Conservation (phyloP, 768 basidiomycete species). For the Tricholoma matsutake region DNA sequence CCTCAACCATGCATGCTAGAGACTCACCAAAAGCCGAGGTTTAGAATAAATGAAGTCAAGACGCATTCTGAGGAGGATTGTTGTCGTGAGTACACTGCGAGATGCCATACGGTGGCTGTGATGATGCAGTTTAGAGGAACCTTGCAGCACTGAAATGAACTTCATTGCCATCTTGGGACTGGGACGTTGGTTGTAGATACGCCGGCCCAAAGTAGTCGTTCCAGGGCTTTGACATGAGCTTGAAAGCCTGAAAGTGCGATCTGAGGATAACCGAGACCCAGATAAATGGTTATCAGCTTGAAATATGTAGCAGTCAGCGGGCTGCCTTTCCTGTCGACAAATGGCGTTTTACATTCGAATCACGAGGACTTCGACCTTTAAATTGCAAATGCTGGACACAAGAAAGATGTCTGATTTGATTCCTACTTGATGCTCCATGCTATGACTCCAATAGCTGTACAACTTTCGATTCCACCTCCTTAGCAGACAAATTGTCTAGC, state of each 20-base stretch:
- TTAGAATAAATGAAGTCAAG: not conserved
- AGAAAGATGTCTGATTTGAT: not conserved
- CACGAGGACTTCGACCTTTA: no score
- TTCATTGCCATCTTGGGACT: not conserved
- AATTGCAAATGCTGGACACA: no score
- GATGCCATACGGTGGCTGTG: no score
- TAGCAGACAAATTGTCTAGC: conserved; percentile 68
- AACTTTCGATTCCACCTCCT: conserved; percentile 71
- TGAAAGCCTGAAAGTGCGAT: not conserved
- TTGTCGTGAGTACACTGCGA: no score
- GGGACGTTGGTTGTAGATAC: not conserved
- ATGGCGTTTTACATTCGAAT: no score
- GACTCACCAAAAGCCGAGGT: not conserved
- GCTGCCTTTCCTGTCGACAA: not conserved
- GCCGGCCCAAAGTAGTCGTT: not conserved
- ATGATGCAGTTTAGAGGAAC: no score
- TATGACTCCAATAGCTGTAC: conserved; percentile 55
- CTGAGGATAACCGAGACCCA: not conserved
- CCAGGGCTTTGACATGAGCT: not conserved
- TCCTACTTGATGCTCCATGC: conserved; percentile 4
- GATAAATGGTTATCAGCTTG: not conserved
- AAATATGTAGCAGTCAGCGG: not conserved
- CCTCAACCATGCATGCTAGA: not conserved
- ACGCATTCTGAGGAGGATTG: no score
- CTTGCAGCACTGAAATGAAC: not conserved